Percentiles rank a stretch among this genome's conserved stretches.
Conservation (phyloP, 2,329 filamentous ascomycete genomes). For the Paraphaeosphaeria minitans region DNA sequence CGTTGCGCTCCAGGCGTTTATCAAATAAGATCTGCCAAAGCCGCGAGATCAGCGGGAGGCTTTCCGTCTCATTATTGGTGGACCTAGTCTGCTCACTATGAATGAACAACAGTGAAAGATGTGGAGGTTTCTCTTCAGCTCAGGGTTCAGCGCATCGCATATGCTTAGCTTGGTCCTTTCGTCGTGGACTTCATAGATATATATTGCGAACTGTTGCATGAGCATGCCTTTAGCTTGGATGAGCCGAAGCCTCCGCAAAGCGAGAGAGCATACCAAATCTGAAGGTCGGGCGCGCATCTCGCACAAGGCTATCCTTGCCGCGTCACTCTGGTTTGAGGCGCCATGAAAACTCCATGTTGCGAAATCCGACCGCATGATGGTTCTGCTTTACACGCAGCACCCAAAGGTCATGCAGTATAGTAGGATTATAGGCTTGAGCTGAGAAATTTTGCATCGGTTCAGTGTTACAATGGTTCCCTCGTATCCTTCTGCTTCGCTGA, state of each 20-base stretch:
- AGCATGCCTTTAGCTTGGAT: neutral
- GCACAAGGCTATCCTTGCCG: conserved; percentile 26
- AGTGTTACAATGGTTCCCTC: too few relatives aligned
- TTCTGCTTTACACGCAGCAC: too few relatives aligned
- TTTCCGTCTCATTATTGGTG: conserved; percentile 7
- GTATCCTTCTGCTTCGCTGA: too few relatives aligned
- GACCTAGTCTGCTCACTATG: conserved; percentile 21
- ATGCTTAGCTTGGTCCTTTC: conserved; percentile 42
- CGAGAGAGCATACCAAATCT: conserved; percentile 18
- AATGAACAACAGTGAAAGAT: conserved; percentile 35
- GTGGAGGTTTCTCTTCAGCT: conserved; percentile 27
- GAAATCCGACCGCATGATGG: too few relatives aligned
- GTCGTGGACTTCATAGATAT: conserved; percentile 15
- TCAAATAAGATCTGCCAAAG: conserved; percentile 16
- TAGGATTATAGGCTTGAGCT: too few relatives aligned
- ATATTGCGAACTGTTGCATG: conserved; percentile 16
- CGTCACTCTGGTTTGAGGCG: conserved; percentile 24
- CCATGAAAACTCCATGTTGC: too few relatives aligned
- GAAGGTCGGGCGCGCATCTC: conserved; percentile 17
- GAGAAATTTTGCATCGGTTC: too few relatives aligned
- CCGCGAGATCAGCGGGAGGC: conserved; percentile 9
- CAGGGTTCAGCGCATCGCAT: conserved; percentile 48
- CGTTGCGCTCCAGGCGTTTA: neutral
- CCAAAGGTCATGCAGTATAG: too few relatives aligned
- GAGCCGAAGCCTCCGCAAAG: conserved; percentile 12